Evolutionary conservation across 441 rosid genomes (phyloP), one percentile per base, ranked within the genome.

Genomic region (Raphanus hybrid): DNA sequence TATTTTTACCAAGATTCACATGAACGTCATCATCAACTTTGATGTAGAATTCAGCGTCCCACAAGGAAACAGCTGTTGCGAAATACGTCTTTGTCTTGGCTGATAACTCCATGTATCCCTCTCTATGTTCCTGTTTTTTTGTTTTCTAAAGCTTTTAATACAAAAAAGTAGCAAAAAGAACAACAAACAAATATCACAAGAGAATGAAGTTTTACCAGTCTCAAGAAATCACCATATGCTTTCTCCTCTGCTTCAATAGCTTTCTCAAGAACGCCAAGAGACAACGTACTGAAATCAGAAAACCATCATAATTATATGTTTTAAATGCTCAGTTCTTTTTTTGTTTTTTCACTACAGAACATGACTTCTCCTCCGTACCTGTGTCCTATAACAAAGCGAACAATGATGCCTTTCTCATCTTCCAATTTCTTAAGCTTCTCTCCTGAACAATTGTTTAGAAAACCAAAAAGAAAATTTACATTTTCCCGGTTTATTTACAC

Each of bases 1-100:
- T 37, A 7, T 72, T 27, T 8, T 80, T 85, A 88, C 99, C 99
- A 78, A 94, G 78, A 82, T 91, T 95, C 59, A 93, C 97, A 83
- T 91, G 98, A 79, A 95, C 83, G 71, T 95, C 99, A 34, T 95
- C 99, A 15, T 95, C 99, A 20, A 93, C 98, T 87, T 95, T 91
- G 82, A 91, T 77, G 79, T 95, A 93, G 80, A 91, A 95, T 60
- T 95, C 94, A 0, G 98, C 93, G 72, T 93, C 95, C 98, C 97
- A 91, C 81, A 86, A 71, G 37, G 90, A 83, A 78, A 93, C 87
- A 63, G 92, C 97, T 2, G 96, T 86, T 11, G 85, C 76, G 70
- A 95, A 93, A 75, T 83, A 95, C 10, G 84, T 83, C 77, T 91
- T 91, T 6, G 98, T 89, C 89, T 91, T 95, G 80, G 92, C 95